Base-by-base conservation (phyloP, 108 stramenopile genomes). In the Schizochytrium sp. region DNA sequence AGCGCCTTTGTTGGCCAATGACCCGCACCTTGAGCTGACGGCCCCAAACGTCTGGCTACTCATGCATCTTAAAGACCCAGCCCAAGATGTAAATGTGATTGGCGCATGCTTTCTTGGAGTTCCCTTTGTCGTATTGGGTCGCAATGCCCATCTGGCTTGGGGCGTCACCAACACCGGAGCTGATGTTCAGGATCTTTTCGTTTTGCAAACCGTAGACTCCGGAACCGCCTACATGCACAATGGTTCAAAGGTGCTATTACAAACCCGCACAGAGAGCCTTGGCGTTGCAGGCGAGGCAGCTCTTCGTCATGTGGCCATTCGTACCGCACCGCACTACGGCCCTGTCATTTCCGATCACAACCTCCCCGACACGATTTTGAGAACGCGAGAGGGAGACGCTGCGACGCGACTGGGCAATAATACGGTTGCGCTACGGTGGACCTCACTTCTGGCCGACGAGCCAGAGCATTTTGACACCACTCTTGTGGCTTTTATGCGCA, bases 141-240 rank as follows among this genome's bases (percentile, higher is more conserved):
- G 51, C 60, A 89, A 89, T 28, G 4, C 14, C 21, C 72, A 51
- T 59, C 63, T 89, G 6, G 72, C 89, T 5, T 89, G 89, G 89
- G 89, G 76, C 23, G 89, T 89, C 16, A 89, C 89, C 5, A 89
- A 89, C 51, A 60, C 83, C 5, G 89, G 89, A 5, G 89, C 89
- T 3, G 89, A 89, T 57, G 89, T 88, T 57, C 89, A 89, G 41
- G 89, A 89, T 59, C 60, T 89, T 6, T 89, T 43, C 28, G 57
- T 87, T 2, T 25, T 89, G 55, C 5, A 89, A 16, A 28, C 25
- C 34, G 21, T 16, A 6, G 5, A 34, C 76, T 25, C 59, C 83
- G 28, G 5, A 5, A 0, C 5, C 16, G 18, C 18, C 16, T 89
- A 89, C 83, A 5, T 10, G 51, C 57, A 51, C n/a, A 88, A 89